These are phyloP conservation scores for Colletotrichum sp. DNA, from an alignment of 2,329 filamentous ascomycete genomes.

Conservation along the genomic window DNA sequence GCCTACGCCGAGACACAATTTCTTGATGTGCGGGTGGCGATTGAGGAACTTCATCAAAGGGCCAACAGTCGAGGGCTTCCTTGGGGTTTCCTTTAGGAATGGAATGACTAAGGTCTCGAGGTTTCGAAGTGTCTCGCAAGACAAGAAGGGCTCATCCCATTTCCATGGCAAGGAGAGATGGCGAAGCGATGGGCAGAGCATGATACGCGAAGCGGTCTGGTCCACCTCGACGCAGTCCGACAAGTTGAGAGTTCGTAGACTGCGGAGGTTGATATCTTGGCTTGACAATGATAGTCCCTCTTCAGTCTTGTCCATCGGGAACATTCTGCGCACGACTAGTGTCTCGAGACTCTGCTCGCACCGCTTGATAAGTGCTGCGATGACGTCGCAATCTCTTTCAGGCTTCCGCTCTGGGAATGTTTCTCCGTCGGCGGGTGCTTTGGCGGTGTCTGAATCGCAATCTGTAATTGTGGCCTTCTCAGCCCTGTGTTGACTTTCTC, in stretches of 20 bases:
- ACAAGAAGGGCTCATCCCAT: background rate
- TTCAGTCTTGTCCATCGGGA: background rate
- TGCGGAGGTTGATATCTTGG: background rate
- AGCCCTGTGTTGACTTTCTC: background rate
- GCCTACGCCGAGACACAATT: background rate
- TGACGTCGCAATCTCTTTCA: background rate
- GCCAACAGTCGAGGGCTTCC: background rate
- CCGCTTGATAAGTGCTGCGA: background rate
- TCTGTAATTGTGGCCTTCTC: background rate
- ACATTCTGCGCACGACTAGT: background rate
- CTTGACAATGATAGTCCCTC: background rate
- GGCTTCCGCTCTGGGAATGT: background rate
- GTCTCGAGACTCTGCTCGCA: background rate
- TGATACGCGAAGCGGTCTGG: background rate
- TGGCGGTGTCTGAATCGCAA: background rate
- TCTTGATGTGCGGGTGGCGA: background rate
- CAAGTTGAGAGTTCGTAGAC: background rate
- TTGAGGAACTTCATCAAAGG: background rate
- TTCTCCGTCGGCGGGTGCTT: background rate
- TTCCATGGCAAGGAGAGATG: background rate
- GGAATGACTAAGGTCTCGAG: background rate
- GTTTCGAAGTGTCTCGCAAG: background rate
- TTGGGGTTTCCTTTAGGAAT: background rate
- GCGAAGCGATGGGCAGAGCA: background rate
- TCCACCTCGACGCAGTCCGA: background rate